These are phyloP conservation scores for Diplodia corticola DNA, from an alignment of 2,329 filamentous ascomycete genomes.

Conservation along the genomic window DNA sequence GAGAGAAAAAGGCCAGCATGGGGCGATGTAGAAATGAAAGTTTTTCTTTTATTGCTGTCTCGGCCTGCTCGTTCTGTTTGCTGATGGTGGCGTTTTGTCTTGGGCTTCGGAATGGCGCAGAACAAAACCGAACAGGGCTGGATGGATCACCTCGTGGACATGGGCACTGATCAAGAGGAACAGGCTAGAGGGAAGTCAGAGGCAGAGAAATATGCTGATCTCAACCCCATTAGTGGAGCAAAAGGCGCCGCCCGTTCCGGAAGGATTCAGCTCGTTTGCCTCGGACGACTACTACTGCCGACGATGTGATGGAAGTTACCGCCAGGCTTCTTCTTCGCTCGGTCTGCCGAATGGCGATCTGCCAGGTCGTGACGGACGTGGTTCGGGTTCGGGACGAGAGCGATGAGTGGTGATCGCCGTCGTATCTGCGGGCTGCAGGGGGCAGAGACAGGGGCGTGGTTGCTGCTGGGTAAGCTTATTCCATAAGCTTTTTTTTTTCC, in stretches of 20 bases:
- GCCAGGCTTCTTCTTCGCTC: background rate
- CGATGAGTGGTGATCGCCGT: background rate
- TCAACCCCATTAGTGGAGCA: background rate
- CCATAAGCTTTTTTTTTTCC: background rate
- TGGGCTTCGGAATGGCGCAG: too few species aligned
- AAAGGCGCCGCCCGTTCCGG: background rate
- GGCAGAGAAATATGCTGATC: background rate
- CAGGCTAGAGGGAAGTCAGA: background rate
- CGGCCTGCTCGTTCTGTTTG: background rate
- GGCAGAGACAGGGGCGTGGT: background rate
- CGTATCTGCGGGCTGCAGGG: conserved; percentile 14
- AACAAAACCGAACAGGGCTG: too few species aligned
- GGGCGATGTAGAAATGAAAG: conserved; percentile 13
- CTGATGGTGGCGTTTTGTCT: background rate
- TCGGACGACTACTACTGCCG: too few species aligned
- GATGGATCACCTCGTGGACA: background rate
- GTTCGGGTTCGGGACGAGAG: background rate
- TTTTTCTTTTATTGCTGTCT: background rate
- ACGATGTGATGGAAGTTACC: background rate
- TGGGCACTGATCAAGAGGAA: background rate
- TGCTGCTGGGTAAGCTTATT: conserved; percentile 14
- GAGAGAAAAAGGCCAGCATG: background rate
- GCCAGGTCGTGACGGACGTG: background rate
- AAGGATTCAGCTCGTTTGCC: background rate
- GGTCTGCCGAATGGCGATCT: background rate